Percentiles rank a stretch among this genome's conserved stretches.
These are phyloP conservation scores for Cubamyces sp. DNA, from an alignment of 768 basidiomycete species.

Conservation along the genomic window DNA sequence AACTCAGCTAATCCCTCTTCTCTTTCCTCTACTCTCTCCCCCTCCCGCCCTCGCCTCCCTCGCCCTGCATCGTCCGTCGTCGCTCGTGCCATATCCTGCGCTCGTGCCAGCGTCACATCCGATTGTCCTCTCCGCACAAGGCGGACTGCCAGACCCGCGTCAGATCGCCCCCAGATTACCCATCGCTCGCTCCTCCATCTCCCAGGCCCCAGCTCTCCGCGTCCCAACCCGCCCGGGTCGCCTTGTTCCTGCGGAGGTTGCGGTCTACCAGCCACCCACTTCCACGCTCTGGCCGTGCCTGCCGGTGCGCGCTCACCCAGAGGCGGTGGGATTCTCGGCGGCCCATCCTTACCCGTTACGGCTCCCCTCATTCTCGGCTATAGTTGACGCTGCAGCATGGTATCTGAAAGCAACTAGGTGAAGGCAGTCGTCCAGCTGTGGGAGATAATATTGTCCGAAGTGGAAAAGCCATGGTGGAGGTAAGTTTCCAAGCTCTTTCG, in stretches of 20 bases:
- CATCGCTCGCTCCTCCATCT: conserved; percentile 12
- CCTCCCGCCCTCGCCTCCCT: not conserved
- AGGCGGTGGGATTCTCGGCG: conserved; percentile 6
- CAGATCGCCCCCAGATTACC: conserved; percentile 24
- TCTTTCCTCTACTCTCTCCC: conserved; percentile 16
- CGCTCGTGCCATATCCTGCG: not conserved
- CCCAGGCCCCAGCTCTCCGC: conserved; percentile 14
- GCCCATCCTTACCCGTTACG: not conserved
- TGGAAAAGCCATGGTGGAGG: conserved; percentile 1
- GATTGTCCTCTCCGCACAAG: conserved; percentile 15
- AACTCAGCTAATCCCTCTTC: conserved; percentile 20
- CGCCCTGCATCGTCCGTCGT: not conserved
- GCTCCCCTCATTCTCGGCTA: not conserved
- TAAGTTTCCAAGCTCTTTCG: conserved; percentile 7
- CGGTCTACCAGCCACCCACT: not conserved
- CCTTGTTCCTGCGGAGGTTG: not conserved
- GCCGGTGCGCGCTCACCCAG: conserved; percentile 9
- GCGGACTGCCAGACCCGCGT: conserved; percentile 15
- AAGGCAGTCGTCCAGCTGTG: too few relatives aligned
- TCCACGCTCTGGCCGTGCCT: conserved; percentile 17
- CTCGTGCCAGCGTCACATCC: conserved; percentile 16
- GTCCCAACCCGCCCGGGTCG: not conserved
- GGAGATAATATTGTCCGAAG: not conserved
- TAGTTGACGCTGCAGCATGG: not conserved
- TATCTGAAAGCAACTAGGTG: not conserved